Evolutionary conservation across 441 rosid species (phyloP), one percentile per base, ranked within the genome.

Genomic region (Viola pubescens): DNA sequence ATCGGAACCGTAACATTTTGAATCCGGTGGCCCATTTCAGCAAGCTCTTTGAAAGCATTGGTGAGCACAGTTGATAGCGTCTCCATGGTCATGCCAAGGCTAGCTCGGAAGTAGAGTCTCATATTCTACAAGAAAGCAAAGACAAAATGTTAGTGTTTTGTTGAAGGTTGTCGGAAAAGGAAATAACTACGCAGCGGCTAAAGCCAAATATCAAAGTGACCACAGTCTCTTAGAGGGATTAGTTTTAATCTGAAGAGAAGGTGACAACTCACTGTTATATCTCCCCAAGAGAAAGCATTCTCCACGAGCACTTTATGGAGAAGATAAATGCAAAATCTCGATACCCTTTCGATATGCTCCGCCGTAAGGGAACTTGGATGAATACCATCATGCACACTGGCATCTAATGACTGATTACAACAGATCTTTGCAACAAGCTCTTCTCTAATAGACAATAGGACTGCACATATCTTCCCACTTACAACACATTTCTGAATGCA

Each of bases 271-370:
- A 90, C 98, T 87, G 72, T 69, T 4, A 55, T 72, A 50, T 88
- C 94, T 69, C 77, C 80, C 97, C 96, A 88, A 14, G 79, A 73
- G 78, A 89, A 88, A 49, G 63, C 61, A 55, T 75, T 75, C 64
- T 85, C 91, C 9, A 48, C 7, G 48, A 90, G 60, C 57, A 79
- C 71, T 73, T 82, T 85, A 71, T 85, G 75, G 7, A 94, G 87
- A 69, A 94, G 82, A 72, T 70, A 82, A 56, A 88, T 52, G 74
- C 96, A 94, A 73, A 90, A 90, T 67, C 74, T 84, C 4, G 84
- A 65, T 60, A 85, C 42, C 61, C 65, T 76, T 73, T 76, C 76
- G 69, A 86, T 73, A 65, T 79, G 69, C 45, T 49, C 77, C 59
- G 75, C 77, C 5, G 66, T 65, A 38, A 75, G 60, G 66, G 73